Evolutionary conservation across 768 basidiomycete species (phyloP).

Genomic region (Boletus huronensis): DNA sequence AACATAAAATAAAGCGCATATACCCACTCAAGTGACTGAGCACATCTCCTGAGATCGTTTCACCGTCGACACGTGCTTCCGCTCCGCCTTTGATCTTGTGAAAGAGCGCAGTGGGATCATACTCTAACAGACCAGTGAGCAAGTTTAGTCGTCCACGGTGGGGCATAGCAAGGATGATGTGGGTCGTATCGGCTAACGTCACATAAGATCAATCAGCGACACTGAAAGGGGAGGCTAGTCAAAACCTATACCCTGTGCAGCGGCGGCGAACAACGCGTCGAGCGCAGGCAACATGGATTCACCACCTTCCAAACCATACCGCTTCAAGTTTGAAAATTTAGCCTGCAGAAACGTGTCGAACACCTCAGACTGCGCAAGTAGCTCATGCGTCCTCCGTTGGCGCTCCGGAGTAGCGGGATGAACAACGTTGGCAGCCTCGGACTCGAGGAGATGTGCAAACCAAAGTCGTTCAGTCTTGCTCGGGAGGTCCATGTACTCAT

Average conservation of each 20-base stretch:
- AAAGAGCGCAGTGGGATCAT: slow-evolving; percentile 67
- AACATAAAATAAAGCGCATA: slow-evolving; percentile 1
- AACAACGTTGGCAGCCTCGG: slow-evolving; percentile 31
- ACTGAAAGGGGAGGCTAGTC: neutral
- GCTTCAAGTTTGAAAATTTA: slow-evolving; percentile 86
- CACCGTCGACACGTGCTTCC: slow-evolving; percentile 58
- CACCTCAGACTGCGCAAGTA: slow-evolving; percentile 74
- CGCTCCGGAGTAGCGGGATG: slow-evolving; percentile 30
- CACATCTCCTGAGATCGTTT: slow-evolving; percentile 77
- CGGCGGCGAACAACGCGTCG: slow-evolving; percentile 67
- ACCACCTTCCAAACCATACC: slow-evolving; percentile 88
- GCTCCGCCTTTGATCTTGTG: slow-evolving; percentile 82
- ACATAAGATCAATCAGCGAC: neutral
- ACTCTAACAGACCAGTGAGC: slow-evolving; percentile 72
- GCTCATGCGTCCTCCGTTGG: slow-evolving; percentile 59
- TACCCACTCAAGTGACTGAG: slow-evolving; percentile 74
- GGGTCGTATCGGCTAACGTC: slow-evolving; percentile 55
- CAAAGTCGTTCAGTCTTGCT: slow-evolving; percentile 83
- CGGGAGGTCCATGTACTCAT: slow-evolving; percentile 90
- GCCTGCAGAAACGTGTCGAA: slow-evolving; percentile 82
- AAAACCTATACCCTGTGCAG: slow-evolving; percentile 48
- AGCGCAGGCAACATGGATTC: slow-evolving; percentile 92
- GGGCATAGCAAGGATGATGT: slow-evolving; percentile 81
- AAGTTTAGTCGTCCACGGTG: slow-evolving; percentile 87
- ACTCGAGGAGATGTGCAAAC: slow-evolving; percentile 86